Base-by-base conservation (phyloP, 2,329 filamentous ascomycete genomes). In the Xylariaceae sp. region DNA sequence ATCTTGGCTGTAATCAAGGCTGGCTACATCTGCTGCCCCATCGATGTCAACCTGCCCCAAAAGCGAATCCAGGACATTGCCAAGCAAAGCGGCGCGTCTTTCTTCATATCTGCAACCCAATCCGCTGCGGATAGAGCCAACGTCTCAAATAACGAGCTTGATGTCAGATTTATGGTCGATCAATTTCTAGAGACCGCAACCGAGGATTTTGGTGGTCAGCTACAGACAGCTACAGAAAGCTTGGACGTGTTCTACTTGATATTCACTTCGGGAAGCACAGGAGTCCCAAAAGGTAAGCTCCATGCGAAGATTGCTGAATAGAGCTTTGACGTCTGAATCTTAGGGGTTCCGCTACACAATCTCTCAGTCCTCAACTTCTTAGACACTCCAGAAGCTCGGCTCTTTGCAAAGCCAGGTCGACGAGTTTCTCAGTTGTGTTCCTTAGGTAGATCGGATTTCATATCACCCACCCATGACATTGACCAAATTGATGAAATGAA, bases 21-120 rank as follows among this genome's bases (percentile, higher is more conserved):
- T 12, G 52, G 52, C 27, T 50, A 17, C 12, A 49, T 54, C n/a
- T 54, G 52, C 35, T 54, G 52, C 32, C 52, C 52, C 7, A 39
- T 54, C 15, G 45, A 47, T 27, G 30, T 22, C 12, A 47, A 36
- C 33, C 45, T 47, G 5, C 38, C 45, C 32, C 12, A 22, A 11
- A n/a, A 15, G 27, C 38, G 45, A 30, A 47, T 42, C 15, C 12
- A 41, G 15, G 35, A 27, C 30, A 47, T 47, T 31, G 36, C 41
- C 3, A 2, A 31, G 6, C 22, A 47, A 27, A 47, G 45, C 38
- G 27, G 27, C 4, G 38, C 45, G 11, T 47, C 45, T 18, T 12
- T 42, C 27, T 41, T 47, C 27, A 27, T 47, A n/a, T n/a, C 38
- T 22, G 39, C 45, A n/a, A 47, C 15, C 32, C 45, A 31, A 36